phyloP scores from a whole-genome alignment of 768 basidiomycete species.

The Panellus pusillus region DNA sequence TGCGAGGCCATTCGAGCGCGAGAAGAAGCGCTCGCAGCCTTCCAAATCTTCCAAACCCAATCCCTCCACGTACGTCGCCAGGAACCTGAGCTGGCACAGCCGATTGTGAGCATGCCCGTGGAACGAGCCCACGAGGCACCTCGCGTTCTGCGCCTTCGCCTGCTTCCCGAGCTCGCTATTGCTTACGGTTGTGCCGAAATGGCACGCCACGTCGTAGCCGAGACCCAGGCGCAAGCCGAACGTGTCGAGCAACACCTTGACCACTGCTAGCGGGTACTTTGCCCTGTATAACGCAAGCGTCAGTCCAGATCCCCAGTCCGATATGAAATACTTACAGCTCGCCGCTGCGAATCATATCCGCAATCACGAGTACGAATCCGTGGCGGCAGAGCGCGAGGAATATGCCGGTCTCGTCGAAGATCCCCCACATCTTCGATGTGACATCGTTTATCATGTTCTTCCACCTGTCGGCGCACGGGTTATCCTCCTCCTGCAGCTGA shows the following conservation, averaged over 20 bases:
- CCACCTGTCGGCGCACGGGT: not conserved
- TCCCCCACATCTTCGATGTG: no score
- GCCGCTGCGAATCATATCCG: conserved; percentile 35
- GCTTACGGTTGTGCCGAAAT: not conserved
- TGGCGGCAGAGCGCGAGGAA: conserved; percentile 37
- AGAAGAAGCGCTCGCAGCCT: no score
- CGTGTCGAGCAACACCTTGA: not conserved
- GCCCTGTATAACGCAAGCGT: not conserved
- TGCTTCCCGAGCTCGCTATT: no score
- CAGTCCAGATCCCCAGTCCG: no score
- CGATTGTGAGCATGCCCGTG: no score
- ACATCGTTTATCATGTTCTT: conserved; percentile 24
- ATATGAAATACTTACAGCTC: conserved; percentile 36
- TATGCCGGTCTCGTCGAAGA: conserved; percentile 3
- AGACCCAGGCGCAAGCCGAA: not conserved
- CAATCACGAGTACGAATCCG: conserved; percentile 29
- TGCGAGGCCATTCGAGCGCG: no score
- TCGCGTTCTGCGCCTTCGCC: no score
- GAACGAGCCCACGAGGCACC: no score
- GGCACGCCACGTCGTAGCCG: not conserved
- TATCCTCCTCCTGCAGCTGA: no score
- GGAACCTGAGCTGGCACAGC: no score
- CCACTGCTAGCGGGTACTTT: not conserved
- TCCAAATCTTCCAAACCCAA: no score
- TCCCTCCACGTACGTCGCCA: no score